A percentile compares a stretch with the other conserved stretches of the same genome.
Evolutionary conservation across 2,329 filamentous ascomycete species (phyloP).

Genomic region (Xylariaceae sp.): DNA sequence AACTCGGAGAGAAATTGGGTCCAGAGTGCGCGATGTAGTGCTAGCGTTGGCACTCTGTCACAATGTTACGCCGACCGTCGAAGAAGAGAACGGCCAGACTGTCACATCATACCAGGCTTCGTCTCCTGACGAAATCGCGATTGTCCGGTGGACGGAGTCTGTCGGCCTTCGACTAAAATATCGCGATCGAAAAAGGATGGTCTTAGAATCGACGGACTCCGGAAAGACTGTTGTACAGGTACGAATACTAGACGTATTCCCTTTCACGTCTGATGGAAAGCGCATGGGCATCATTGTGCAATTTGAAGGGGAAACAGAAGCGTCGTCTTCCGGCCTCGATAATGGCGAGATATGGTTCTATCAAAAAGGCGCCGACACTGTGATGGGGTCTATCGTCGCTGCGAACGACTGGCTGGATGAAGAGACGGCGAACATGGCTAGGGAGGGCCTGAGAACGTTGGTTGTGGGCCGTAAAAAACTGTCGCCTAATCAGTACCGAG

Average conservation of each 20-base stretch:
- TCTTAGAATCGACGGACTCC: constrained; percentile 70
- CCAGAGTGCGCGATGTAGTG: constrained; percentile 87
- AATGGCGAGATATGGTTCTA: constrained; percentile 93
- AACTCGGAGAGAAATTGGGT: constrained; percentile 86
- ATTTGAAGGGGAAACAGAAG: constrained; percentile 59
- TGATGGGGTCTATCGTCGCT: constrained; percentile 93
- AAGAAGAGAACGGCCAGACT: constrained; percentile 71
- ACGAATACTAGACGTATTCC: constrained; percentile 87
- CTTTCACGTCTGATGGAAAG: constrained; percentile 96
- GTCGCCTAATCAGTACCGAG: constrained; percentile 69
- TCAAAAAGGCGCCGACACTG: constrained; percentile 95
- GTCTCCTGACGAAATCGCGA: constrained; percentile 96
- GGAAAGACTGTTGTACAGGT: constrained; percentile 74
- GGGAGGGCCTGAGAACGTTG: constrained; percentile 87
- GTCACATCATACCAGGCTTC: constrained; percentile 91
- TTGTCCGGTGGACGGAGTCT: constrained; percentile 90
- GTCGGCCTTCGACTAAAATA: constrained; percentile 80
- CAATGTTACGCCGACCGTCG: constrained; percentile 88
- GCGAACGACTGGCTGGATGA: constrained; percentile 98
- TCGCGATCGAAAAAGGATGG: constrained; percentile 82
- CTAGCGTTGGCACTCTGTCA: constrained; percentile 90
- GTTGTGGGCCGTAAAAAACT: constrained; percentile 91
- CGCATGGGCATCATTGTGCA: constrained; percentile 96
- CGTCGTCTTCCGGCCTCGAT: constrained; percentile 43
- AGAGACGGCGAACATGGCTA: constrained; percentile 98